Percentiles rank a stretch among this genome's conserved stretches.
Evolutionary conservation across 805 yeast species (phyloP).

Genomic region (Starmera quercuum): DNA sequence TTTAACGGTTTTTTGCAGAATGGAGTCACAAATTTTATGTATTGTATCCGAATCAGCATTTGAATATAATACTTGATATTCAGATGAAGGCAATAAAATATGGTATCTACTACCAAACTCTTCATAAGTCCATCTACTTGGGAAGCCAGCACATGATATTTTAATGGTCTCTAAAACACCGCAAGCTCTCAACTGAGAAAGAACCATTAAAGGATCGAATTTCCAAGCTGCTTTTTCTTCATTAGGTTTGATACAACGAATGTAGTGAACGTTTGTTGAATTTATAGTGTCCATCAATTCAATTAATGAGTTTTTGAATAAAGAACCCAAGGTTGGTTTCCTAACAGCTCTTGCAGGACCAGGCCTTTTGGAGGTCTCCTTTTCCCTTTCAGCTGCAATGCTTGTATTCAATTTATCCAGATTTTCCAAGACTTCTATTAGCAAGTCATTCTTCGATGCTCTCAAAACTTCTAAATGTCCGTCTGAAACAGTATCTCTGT

Average conservation of each 20-base stretch:
- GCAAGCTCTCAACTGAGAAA: constrained; percentile 93
- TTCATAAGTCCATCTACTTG: constrained; percentile 90
- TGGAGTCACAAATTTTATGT: constrained; percentile 57
- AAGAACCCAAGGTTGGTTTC: constrained; percentile 92
- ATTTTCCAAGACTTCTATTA: constrained; percentile 56
- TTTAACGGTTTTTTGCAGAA: constrained; percentile 56
- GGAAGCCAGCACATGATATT: constrained; percentile 97
- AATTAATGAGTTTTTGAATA: constrained; percentile 85
- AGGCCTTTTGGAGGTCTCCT: constrained; percentile 26
- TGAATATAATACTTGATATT: constrained; percentile 56
- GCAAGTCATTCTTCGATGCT: constrained; percentile 57
- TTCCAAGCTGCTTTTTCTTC: constrained; percentile 93
- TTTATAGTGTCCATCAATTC: constrained; percentile 90
- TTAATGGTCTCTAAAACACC: constrained; percentile 97
- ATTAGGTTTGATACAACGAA: constrained; percentile 95
- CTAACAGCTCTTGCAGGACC: constrained; percentile 43
- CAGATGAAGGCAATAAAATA: constrained; percentile 64
- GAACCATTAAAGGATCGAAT: constrained; percentile 90
- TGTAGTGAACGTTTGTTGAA: constrained; percentile 93
- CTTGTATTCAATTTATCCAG: constrained; percentile 52
- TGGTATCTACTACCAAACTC: constrained; percentile 90
- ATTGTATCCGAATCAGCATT: constrained; percentile 49
- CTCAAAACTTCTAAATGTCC: constrained; percentile 85
- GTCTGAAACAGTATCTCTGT: constrained; percentile 95
- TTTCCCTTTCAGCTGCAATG: constrained; percentile 30